Evolutionary conservation across 768 basidiomycete genomes (phyloP).

Genomic region (Boletus huronensis): DNA sequence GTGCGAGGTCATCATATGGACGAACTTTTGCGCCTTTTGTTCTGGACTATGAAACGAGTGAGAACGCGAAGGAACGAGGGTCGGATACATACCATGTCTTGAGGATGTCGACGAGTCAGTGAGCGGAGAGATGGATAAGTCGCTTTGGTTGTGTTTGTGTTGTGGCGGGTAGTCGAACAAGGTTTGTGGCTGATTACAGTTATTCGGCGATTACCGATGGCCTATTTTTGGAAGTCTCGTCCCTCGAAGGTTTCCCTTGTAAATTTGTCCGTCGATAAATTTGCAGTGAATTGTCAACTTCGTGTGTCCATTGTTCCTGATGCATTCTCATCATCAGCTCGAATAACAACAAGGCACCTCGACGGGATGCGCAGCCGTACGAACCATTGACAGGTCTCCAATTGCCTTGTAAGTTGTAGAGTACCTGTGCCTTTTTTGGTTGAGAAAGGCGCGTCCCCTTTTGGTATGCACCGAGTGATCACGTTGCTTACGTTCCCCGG

Average conservation of each 20-base stretch:
- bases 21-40: slow-evolving; percentile 32
- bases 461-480: neutral
- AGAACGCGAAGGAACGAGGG: slow-evolving; percentile 1
- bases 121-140: slow-evolving; percentile 36
- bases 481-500: no score
- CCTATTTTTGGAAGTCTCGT: neutral
- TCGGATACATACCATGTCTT: slow-evolving; percentile 60
- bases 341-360: no score
- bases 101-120: slow-evolving; percentile 55
- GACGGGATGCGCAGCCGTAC: no score
- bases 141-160: slow-evolving; percentile 17
- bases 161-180: slow-evolving; percentile 37
- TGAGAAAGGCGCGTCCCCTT: neutral
- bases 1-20: slow-evolving; percentile 24
- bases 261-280: no score
- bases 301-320: no score
- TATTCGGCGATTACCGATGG: slow-evolving; percentile 35
- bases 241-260: no score
- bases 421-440: neutral
- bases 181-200: slow-evolving; percentile 58
- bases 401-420: no score
- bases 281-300: no score
- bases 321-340: no score
- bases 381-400: no score
- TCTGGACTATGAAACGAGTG: slow-evolving; percentile 38